Conservation (phyloP, 139 green algal species). For the Trebouxia sp. region DNA sequence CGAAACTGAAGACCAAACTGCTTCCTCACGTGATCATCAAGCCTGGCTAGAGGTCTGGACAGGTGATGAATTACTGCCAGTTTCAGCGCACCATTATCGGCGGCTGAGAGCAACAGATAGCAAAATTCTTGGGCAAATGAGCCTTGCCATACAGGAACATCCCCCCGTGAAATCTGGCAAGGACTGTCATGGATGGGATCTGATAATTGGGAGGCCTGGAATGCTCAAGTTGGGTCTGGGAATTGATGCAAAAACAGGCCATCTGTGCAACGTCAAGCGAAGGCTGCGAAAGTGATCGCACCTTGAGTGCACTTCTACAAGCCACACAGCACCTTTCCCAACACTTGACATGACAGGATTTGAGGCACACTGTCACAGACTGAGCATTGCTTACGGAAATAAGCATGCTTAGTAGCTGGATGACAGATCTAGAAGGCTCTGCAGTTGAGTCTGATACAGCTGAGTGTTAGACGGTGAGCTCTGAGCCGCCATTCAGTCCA, state of each 20-base stretch:
- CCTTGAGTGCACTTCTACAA: neutral
- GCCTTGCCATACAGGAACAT: neutral
- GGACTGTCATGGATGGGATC: neutral
- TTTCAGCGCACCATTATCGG: neutral
- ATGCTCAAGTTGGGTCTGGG: conserved; percentile 11
- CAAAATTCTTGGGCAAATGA: neutral
- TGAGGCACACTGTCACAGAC: neutral
- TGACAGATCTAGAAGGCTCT: too few relatives aligned
- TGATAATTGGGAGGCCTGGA: conserved; percentile 4
- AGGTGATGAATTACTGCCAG: neutral
- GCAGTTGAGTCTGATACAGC: too few relatives aligned
- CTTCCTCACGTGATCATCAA: neutral
- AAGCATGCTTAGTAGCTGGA: too few relatives aligned
- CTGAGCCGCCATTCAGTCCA: too few relatives aligned
- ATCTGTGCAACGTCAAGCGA: conserved; percentile 13
- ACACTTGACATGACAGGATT: too few relatives aligned
- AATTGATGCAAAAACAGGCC: conserved; percentile 3
- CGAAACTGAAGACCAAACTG: neutral
- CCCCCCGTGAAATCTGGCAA: neutral
- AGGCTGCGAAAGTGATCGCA: conserved; percentile 13
- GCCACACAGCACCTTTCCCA: neutral
- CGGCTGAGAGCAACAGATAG: neutral
- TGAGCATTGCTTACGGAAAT: too few relatives aligned
- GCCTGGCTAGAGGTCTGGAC: conserved; percentile 8
- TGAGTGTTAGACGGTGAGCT: too few relatives aligned